Conservation (phyloP, 495 filamentous ascomycete species). For the Arthonia radiata region DNA sequence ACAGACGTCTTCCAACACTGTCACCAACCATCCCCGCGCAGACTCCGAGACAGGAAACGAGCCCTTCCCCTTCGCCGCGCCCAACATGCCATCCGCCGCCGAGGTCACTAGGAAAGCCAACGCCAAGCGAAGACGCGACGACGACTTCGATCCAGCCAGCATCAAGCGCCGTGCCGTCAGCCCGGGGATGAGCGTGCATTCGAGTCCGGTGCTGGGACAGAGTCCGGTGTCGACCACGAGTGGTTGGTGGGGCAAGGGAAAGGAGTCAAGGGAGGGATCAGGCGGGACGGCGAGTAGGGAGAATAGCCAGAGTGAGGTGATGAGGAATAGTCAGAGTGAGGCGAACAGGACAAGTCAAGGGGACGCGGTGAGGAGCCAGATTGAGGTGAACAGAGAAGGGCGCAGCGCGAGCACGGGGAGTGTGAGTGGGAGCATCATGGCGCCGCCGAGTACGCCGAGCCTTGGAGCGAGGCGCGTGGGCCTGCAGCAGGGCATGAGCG, state of each 20-base stretch:
- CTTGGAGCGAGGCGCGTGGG: constrained; percentile 51
- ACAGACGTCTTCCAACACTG: constrained; percentile 10
- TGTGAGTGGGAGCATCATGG: no score
- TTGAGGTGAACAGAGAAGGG: no score
- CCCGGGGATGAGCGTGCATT: constrained; percentile 75
- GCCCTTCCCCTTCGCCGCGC: no score
- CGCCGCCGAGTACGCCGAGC: no score
- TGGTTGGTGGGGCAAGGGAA: constrained; percentile 51
- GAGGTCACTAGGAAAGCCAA: constrained; percentile 43
- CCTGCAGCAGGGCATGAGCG: constrained; percentile 83
- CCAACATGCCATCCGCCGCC: constrained; percentile 23
- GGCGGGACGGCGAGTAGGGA: constrained; percentile 8
- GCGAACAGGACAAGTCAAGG: constrained; percentile 14
- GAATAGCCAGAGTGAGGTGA: constrained; percentile 21
- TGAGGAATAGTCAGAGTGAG: constrained; percentile 23
- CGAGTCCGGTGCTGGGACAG: constrained; percentile 62
- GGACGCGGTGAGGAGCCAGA: constrained; percentile 16
- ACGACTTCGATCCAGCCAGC: constrained; percentile 68
- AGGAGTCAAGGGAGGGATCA: constrained; percentile 28
- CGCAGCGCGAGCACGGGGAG: no score
- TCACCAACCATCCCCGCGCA: constrained; percentile 1
- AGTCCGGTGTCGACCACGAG: constrained; percentile 45
- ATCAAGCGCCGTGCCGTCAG: constrained; percentile 90
- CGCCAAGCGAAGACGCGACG: constrained; percentile 64
- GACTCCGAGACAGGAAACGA: background rate